phyloP scores from a whole-genome alignment of 306 rosid genomes.

The Clitoria ternatea region DNA sequence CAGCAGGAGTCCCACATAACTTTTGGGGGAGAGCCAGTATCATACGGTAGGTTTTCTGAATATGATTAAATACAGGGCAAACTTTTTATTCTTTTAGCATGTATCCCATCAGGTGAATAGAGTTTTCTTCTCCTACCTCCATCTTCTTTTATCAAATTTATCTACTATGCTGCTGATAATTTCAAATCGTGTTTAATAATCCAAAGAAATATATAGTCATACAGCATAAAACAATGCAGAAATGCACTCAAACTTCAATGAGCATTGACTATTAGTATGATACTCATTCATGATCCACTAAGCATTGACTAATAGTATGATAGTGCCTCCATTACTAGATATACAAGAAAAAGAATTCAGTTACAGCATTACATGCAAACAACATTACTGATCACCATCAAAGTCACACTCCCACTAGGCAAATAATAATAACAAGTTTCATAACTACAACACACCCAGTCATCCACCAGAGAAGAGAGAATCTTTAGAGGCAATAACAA shows the following conservation, averaged over 20 bases:
- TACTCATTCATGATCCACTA: slow-evolving; percentile 1
- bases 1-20: neutral
- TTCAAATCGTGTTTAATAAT: neutral
- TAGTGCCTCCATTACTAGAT: slow-evolving; percentile 1
- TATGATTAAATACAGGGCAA: neutral
- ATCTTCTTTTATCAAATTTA: slow-evolving; percentile 16
- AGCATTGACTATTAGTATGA: slow-evolving; percentile 1
- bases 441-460: neutral
- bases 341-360: neutral
- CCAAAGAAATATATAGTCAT: neutral
- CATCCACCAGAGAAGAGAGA: slow-evolving; percentile 10
- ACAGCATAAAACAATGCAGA: neutral
- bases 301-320: too few relatives aligned
- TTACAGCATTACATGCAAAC: slow-evolving; percentile 8
- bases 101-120: slow-evolving; percentile 8
- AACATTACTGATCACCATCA: neutral
- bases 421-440: neutral
- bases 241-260: slow-evolving; percentile 6
- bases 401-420: neutral
- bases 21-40: neutral
- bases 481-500: neutral
- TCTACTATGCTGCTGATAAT: slow-evolving; percentile 5
- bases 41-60: neutral
- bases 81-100: neutral
- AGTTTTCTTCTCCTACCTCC: slow-evolving; percentile 6